Conservation (phyloP, 2,329 filamentous ascomycete genomes). For the Trichoderma atroviride region DNA sequence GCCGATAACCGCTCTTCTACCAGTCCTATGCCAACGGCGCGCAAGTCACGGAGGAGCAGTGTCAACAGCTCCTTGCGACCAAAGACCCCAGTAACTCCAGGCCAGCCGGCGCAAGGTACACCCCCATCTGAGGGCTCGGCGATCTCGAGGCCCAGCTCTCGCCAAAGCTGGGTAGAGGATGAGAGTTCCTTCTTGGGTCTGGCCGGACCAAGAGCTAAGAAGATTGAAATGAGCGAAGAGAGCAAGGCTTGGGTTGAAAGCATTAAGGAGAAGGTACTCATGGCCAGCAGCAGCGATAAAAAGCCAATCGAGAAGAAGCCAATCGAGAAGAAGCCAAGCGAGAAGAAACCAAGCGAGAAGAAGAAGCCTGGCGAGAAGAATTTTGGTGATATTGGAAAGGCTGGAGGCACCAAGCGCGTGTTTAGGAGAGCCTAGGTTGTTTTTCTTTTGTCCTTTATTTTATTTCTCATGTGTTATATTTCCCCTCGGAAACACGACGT, state of each 20-base stretch:
- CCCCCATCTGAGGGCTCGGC: constrained; percentile 50
- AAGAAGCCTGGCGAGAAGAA: constrained; percentile 36
- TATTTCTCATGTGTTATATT: background rate
- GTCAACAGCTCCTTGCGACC: constrained; percentile 40
- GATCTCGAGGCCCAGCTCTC: constrained; percentile 56
- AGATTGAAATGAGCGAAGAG: constrained; percentile 69
- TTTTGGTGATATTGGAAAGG: constrained; percentile 72
- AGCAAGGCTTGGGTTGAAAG: constrained; percentile 80
- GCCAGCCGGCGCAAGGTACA: constrained; percentile 42
- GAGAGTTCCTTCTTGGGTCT: constrained; percentile 65
- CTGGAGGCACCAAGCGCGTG: constrained; percentile 72
- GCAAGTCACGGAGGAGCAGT: constrained; percentile 55
- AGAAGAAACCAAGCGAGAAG: constrained; percentile 34
- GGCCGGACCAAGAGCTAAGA: constrained; percentile 68
- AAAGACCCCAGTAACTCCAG: constrained; percentile 48
- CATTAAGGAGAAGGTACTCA: constrained; percentile 77
- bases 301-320: constrained; percentile 24
- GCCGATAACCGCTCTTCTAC: constrained; percentile 44
- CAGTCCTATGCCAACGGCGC: constrained; percentile 53
- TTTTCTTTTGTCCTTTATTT: background rate
- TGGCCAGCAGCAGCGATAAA: constrained; percentile 63
- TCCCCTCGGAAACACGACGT: background rate
- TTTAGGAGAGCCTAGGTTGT: constrained; percentile 53
- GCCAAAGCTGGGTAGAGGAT: constrained; percentile 61
- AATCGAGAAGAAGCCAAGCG: constrained; percentile 45